phyloP scores from a whole-genome alignment of 768 basidiomycete species.

The Rhizopogon vinicolor region DNA sequence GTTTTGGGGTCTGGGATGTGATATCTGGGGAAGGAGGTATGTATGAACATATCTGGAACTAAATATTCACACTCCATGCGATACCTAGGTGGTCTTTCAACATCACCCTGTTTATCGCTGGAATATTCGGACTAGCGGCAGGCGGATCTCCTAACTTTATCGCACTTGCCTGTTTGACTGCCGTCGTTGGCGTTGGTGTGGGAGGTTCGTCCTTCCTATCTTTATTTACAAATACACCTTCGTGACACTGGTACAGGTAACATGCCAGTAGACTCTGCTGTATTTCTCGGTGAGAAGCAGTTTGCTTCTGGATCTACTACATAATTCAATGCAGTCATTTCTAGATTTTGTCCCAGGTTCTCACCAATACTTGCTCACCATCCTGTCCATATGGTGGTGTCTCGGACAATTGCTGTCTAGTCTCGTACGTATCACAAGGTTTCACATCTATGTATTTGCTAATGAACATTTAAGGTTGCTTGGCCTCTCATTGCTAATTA shows the following conservation, averaged over 20 bases:
- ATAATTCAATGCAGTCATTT: conserved; percentile 7
- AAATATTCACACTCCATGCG: neutral
- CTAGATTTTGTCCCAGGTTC: conserved; percentile 47
- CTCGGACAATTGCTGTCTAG: conserved; percentile 49
- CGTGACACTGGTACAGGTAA: conserved; percentile 31
- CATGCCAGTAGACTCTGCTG: conserved; percentile 49
- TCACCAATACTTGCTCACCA: conserved; percentile 55
- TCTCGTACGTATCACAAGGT: conserved; percentile 27
- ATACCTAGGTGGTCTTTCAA: conserved; percentile 45
- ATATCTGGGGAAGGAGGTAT: conserved; percentile 47
- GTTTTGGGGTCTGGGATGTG: conserved; percentile 45
- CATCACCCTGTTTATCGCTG: conserved; percentile 48
- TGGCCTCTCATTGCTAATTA: conserved; percentile 57
- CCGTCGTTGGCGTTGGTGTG: conserved; percentile 42
- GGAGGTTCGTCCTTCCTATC: conserved; percentile 30
- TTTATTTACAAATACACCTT: neutral
- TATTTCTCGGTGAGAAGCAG: conserved; percentile 38
- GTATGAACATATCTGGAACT: conserved; percentile 3
- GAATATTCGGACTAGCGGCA: conserved; percentile 48
- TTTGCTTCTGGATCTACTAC: neutral
- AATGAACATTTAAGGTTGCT: conserved; percentile 35
- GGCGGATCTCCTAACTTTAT: conserved; percentile 44
- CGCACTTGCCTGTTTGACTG: conserved; percentile 42
- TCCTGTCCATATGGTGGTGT: conserved; percentile 58
- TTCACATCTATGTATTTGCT: neutral